These are phyloP conservation scores for Blepharisma japonicum DNA, from an alignment of 73 alveolate species.

Conservation along the genomic window DNA sequence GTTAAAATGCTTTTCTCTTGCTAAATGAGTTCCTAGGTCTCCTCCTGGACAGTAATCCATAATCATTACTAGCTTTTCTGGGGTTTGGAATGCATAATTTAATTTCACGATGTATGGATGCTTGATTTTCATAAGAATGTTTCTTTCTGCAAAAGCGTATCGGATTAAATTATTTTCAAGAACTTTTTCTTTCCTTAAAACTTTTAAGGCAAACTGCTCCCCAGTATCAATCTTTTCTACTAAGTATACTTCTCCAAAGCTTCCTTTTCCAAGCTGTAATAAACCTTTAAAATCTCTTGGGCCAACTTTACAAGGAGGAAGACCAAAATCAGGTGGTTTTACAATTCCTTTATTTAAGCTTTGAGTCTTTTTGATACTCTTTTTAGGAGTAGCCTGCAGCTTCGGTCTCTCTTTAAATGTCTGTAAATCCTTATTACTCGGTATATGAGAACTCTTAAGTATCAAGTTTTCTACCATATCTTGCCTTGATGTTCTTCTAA, in stretches of 20 bases:
- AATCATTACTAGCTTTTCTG: conserved; percentile 55
- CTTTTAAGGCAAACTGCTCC: conserved; percentile 97
- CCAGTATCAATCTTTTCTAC: conserved; percentile 81
- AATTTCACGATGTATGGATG: conserved; percentile 94
- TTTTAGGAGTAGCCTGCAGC: no score
- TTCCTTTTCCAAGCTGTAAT: conserved; percentile 63
- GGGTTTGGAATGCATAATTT: conserved; percentile 89
- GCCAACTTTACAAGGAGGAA: conserved; percentile 37
- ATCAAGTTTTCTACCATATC: not conserved
- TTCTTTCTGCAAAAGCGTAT: conserved; percentile 92
- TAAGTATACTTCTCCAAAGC: conserved; percentile 65
- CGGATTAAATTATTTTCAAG: conserved; percentile 87
- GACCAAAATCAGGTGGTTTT: not conserved
- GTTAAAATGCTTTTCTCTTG: conserved; percentile 77
- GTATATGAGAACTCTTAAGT: not conserved
- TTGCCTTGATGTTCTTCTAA: not conserved
- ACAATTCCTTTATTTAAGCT: not conserved
- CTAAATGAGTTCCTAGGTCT: conserved; percentile 86
- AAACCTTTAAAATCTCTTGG: conserved; percentile 48
- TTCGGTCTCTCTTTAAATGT: conserved; percentile 17
- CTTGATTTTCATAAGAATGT: conserved; percentile 76
- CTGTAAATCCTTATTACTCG: conserved; percentile 3
- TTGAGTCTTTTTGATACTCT: no score
- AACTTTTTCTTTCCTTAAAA: conserved; percentile 69
- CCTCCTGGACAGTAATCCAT: conserved; percentile 97